Base-by-base conservation (phyloP, 2,329 filamentous ascomycete genomes). In the Trichoderma koningii region DNA sequence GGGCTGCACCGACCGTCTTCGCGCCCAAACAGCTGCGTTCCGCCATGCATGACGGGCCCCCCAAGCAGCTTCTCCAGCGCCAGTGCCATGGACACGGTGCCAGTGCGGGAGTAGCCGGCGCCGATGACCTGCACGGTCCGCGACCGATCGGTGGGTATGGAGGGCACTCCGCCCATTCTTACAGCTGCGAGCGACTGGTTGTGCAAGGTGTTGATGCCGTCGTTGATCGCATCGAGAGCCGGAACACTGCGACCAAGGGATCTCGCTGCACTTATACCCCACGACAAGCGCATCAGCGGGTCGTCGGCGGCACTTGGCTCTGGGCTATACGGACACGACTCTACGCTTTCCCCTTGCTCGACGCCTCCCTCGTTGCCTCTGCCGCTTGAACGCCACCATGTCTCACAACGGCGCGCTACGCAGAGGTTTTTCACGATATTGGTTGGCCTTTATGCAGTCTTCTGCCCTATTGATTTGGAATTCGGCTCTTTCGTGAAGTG, bases 21-120 rank as follows among this genome's bases (percentile, higher is more conserved):
- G 23, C 76, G 72, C 1, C 71, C 66, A 9, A 78, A 66, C 5
- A 77, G 67, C 48, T 76, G 74, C 1, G 74, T 82, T 26, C 82
- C 82, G 56, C 80, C 79, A 67, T 85, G 82, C 69, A 81, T 78
- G 50, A 81, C 77, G 3, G 82, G 82, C 0, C 79, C 81, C 44
- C 80, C 70, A 6, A 83, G 77, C 3, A 84, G 75, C 64, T 78
- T 80, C 66, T 75, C 76, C 9, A 84, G 72, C 1, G 82, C 82
- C 45, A 78, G 69, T 41, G 78, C 78, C 74, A 83, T 81, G 26
- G 83, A 83, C 10, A 82, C 48, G 47, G 68, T 68, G 9, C 68
- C 68, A 17, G 68, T 69, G 44, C 82, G 76, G 15, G 81, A 74
- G 66, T 76, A 77, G 51, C 77, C 76, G 6, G 78, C 78, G 23